phyloP scores from a whole-genome alignment of 257 asterid species.

The Leptodermis oblonga region DNA sequence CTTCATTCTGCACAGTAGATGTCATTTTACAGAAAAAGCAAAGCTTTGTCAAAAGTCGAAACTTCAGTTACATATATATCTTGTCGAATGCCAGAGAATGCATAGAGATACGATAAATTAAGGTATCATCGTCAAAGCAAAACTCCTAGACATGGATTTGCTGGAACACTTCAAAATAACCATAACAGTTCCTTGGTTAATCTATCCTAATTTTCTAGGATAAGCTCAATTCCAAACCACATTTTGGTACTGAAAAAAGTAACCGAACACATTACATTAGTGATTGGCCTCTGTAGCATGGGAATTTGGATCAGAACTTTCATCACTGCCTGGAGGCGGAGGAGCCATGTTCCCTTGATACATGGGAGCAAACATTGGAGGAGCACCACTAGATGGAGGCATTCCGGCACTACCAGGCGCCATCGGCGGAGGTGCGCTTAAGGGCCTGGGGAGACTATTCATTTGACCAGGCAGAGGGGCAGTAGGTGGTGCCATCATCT shows the following conservation, averaged over 20 bases:
- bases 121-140: not conserved
- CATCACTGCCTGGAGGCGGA: conserved; percentile 43
- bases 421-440: conserved; percentile 37
- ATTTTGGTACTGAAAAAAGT: not conserved
- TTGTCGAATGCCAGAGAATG: not conserved
- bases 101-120: not conserved
- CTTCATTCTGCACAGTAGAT: not conserved
- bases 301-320: conserved; percentile 38
- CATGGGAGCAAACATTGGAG: conserved; percentile 35
- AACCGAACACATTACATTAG: conserved; percentile 19
- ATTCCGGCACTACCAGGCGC: conserved; percentile 55
- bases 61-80: not conserved
- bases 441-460: conserved; percentile 67
- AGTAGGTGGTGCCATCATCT: conserved; percentile 67
- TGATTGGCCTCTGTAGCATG: conserved; percentile 45
- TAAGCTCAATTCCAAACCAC: not conserved
- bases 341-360: conserved; percentile 49
- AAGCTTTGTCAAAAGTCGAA: not conserved
- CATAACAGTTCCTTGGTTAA: not conserved
- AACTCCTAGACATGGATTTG: not conserved
- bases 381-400: conserved; percentile 51
- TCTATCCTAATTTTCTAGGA: not conserved
- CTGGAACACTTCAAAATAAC: not conserved
- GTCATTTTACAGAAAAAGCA: not conserved
- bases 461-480: conserved; percentile 62